These are phyloP conservation scores for Ophidiomyces ophidiicola DNA, from an alignment of 2,329 filamentous ascomycete species.

Conservation along the genomic window DNA sequence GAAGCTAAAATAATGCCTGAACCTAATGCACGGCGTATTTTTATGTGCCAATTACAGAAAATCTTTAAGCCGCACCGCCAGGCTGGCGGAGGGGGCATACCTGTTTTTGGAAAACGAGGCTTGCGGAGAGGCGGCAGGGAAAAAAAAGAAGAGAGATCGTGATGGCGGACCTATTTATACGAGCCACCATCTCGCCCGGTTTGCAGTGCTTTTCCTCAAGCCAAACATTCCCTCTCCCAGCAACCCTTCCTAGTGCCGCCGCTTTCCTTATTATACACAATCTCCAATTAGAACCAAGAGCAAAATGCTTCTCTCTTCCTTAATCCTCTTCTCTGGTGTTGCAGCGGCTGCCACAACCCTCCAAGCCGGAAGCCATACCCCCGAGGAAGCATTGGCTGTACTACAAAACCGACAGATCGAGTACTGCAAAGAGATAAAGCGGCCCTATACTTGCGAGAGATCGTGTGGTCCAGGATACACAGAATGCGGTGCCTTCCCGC, in stretches of 20 bases:
- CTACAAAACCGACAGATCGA: slow-evolving; percentile 3
- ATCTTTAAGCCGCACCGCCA: slow-evolving; percentile 5
- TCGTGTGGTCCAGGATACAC: slow-evolving; percentile 8
- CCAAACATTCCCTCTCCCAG: background rate
- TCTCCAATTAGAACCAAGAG: background rate
- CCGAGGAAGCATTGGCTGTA: background rate
- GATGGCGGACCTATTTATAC: background rate
- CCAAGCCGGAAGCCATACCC: background rate
- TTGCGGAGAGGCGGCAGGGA: background rate
- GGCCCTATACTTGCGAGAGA: slow-evolving; percentile 8
- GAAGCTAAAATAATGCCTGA: slow-evolving; percentile 4
- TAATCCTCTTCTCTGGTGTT: slow-evolving; percentile 5
- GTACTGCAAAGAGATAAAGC: slow-evolving; percentile 4
- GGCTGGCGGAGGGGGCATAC: background rate
- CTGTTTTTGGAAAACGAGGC: background rate
- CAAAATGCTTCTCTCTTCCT: slow-evolving; percentile 9
- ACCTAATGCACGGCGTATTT: background rate
- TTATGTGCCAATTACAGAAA: slow-evolving; percentile 4
- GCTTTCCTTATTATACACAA: background rate
- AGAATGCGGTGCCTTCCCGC: slow-evolving; percentile 3
- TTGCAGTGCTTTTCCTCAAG: background rate
- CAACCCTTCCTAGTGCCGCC: background rate
- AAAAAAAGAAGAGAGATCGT: background rate
- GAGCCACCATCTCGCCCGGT: background rate
- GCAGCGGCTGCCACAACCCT: background rate